A percentile compares a stretch with the other conserved stretches of the same genome.
These are phyloP conservation scores for Kwoniella bestiolae DNA, from an alignment of 768 basidiomycete genomes.

Conservation along the genomic window DNA sequence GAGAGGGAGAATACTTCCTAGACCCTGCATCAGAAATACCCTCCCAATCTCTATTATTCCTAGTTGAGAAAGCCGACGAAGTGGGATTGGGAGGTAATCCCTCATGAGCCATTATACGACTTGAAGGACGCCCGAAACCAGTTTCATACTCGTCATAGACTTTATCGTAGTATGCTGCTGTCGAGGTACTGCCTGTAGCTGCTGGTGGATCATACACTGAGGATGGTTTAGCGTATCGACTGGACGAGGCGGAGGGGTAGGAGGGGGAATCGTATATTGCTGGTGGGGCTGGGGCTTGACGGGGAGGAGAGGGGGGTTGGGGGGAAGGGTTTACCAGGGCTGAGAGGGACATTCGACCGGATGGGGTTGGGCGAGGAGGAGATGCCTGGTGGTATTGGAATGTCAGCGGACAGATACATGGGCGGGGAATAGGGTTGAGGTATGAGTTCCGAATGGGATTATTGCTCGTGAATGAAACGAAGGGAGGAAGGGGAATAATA, in stretches of 20 bases:
- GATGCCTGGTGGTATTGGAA: background rate
- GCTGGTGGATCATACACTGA: constrained; percentile 1
- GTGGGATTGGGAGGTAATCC: constrained; percentile 7
- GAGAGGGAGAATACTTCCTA: constrained; percentile 9
- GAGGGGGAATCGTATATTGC: constrained; percentile 8
- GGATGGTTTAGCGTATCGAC: background rate
- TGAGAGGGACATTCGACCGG: constrained; percentile 48
- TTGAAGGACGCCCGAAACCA: constrained; percentile 3
- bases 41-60: too few species aligned
- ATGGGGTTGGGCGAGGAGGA: constrained; percentile 23
- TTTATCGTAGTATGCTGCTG: constrained; percentile 18
- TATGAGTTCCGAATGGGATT: background rate
- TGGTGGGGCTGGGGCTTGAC: constrained; percentile 6
- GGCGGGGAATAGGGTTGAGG: background rate
- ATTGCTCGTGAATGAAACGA: too few species aligned
- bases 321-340: constrained; percentile 51
- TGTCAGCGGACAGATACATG: background rate
- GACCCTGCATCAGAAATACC: too few species aligned
- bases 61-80: background rate
- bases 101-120: background rate
- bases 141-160: constrained; percentile 22
- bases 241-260: background rate
- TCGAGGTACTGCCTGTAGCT: background rate
- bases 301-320: constrained; percentile 24
- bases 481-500: background rate